phyloP scores from a whole-genome alignment of 106 monocot genomes.

The Dendrobium nobile region DNA sequence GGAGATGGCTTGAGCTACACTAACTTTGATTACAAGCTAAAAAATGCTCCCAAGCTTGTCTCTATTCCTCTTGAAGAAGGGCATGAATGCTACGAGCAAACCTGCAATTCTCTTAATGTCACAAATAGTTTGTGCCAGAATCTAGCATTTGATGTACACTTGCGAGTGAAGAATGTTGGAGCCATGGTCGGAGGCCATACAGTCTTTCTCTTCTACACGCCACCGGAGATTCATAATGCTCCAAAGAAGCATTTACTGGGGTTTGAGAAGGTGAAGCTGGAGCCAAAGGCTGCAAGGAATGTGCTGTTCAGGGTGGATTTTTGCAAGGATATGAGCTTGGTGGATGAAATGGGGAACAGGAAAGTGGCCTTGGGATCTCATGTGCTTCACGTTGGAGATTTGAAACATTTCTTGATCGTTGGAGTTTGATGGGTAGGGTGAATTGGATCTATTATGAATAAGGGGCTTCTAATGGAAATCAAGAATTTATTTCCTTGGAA shows the following conservation, averaged over 20 bases:
- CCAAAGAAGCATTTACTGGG: constrained; percentile 77
- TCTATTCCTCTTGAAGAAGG: constrained; percentile 49
- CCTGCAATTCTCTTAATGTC: constrained; percentile 55
- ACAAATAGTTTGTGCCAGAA: constrained; percentile 32
- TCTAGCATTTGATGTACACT: constrained; percentile 43
- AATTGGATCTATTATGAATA: neutral
- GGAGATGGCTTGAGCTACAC: constrained; percentile 90
- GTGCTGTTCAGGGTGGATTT: constrained; percentile 78
- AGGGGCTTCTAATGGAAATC: neutral
- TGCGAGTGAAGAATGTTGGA: constrained; percentile 59
- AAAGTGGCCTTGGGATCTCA: constrained; percentile 81
- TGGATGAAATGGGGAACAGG: constrained; percentile 64
- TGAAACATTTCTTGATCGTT: constrained; percentile 79
- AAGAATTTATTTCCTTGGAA: neutral
- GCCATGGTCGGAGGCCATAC: constrained; percentile 44
- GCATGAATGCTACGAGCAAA: constrained; percentile 36
- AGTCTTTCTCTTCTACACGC: constrained; percentile 71
- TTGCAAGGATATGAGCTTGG: constrained; percentile 82
- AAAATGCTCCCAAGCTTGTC: constrained; percentile 47
- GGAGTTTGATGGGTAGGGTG: constrained; percentile 29
- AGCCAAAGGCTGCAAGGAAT: constrained; percentile 17
- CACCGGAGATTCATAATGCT: constrained; percentile 63
- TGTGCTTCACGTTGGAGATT: constrained; percentile 64
- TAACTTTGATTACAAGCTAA: constrained; percentile 38
- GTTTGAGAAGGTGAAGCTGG: constrained; percentile 69